Evolutionary conservation across 1,139 yeast species (phyloP), one percentile per base, ranked within the genome.

Genomic region (Yamadazyma dushanensis): DNA sequence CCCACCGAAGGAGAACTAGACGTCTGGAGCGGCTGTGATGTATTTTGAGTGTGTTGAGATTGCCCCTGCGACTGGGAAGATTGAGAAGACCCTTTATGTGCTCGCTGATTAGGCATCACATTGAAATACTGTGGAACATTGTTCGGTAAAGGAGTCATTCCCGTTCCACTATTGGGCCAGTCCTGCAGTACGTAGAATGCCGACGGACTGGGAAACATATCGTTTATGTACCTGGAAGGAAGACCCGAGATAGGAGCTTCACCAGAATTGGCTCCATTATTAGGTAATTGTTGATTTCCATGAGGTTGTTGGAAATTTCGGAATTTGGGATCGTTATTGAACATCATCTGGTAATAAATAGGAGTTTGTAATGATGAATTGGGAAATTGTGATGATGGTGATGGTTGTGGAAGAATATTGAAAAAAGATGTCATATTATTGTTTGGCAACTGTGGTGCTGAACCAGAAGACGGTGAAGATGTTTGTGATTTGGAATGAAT

Each of bases 191-290:
- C 68, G 37, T 69, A 73, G 43, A 75, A 72, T 36, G 68, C 75
- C 8, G 73, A 66, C 2, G 81, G 80, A 6, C 78, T 72, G 11
- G 80, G 80, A 51, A 76, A 76, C 50, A 76, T 63, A 47, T 76
- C 81, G 40, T 70, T 71, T 26, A 75, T 73, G 39, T 73, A 75
- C 34, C 77, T 60, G 4, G 76, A 66, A 0, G 78, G 78, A 19
- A 76, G 54, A 2, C 73, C 78, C 16, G 73, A 66, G 5, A 73
- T 51, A 2, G 80, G 80, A 0, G 78, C 70, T 35, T 72, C 78
- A n/a, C 21, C 31, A 13, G 22, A 28, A 37, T 34, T 30, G 19
- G 26, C 38, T 36, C 21, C 41, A 33, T 17, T 24, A 3, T 11
- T 7, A 21, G 9, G 17, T 23, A 13, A 19, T 4, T 14, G 18